Base-by-base conservation (phyloP, 2,329 filamentous ascomycete species). In the Westerdykella sp. region DNA sequence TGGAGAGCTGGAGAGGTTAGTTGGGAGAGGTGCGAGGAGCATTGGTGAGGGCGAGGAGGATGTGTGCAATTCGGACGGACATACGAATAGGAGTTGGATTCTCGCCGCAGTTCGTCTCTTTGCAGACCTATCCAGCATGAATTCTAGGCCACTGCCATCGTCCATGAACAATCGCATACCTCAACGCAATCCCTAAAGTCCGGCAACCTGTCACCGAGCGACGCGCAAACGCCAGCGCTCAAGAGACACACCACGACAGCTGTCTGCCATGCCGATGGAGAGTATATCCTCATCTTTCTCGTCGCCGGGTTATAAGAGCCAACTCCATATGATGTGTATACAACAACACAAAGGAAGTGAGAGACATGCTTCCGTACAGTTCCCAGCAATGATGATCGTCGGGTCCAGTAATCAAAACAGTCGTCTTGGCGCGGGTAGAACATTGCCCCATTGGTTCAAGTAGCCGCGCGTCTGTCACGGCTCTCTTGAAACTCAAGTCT, bases 161-260 rank as follows among this genome's bases (percentile, higher is more conserved):
- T 16, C 34, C 37, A 34, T 42, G 37, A 10, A 39, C 23, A 37
- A 21, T 14, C 22, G 31, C 72, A 51, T 73, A 95, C 91, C 74
- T 87, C 71, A 41, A 97, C 80, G 65, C 93, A 98, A 66, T 89
- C 76, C 62, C 76, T 78, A 66, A 98, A 98, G 59, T 95, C 89
- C 14, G 87, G 87, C 46, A 95, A 73, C 43, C 81, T 78, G 67
- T 98, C 93, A 52, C 93, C 93, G 39, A 82, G 59, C 4, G 90
- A 96, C 22, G 89, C 93, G 42, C 74, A 68, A 13, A 73, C 68
- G 16, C 58, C 57, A 34, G 63, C 63, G 43, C 36, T 37, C 48
- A 61, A 40, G 61, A 63, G 42, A 59, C 54, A 53, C 38, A 62
- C 16, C 5, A 59, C 28, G 30, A 53, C 53, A 45, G 51, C 13